phyloP scores from a whole-genome alignment of 2,329 filamentous ascomycete species.

The Aspergillus arachidicola region DNA sequence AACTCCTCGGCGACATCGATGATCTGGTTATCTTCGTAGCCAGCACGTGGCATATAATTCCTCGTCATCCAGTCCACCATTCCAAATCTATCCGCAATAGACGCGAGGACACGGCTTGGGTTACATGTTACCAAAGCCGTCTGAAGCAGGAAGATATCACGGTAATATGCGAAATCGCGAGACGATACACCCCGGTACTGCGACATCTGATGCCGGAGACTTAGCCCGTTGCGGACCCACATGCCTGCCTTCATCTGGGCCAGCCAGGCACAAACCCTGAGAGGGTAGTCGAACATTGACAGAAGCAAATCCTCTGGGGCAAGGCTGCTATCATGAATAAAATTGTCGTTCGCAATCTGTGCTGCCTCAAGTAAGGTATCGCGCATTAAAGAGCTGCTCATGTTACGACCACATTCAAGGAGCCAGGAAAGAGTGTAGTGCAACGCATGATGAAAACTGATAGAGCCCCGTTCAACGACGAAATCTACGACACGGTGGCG shows the following conservation, averaged over 20 bases:
- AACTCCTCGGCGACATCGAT: slow-evolving; percentile 95
- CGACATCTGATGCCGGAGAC: slow-evolving; percentile 89
- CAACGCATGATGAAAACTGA: slow-evolving; percentile 96
- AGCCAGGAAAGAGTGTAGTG: slow-evolving; percentile 98
- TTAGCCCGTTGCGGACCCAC: slow-evolving; percentile 98
- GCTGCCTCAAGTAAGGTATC: slow-evolving; percentile 72
- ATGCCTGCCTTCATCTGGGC: slow-evolving; percentile 98
- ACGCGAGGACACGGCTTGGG: slow-evolving; percentile 79
- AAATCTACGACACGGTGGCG: slow-evolving; percentile 78
- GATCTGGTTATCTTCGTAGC: slow-evolving; percentile 83
- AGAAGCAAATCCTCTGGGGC: slow-evolving; percentile 78
- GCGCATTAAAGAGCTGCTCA: slow-evolving; percentile 68
- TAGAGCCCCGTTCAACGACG: slow-evolving; percentile 81
- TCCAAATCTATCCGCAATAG: slow-evolving; percentile 88
- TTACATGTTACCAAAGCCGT: slow-evolving; percentile 86
- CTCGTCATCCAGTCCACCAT: slow-evolving; percentile 86
- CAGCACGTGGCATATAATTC: slow-evolving; percentile 71
- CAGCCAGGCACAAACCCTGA: slow-evolving; percentile 93
- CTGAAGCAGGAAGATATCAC: slow-evolving; percentile 92
- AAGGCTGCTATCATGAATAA: slow-evolving; percentile 63
- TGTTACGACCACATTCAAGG: slow-evolving; percentile 80
- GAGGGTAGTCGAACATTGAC: slow-evolving; percentile 86
- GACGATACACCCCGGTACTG: slow-evolving; percentile 89
- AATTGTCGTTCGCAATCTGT: slow-evolving; percentile 47
- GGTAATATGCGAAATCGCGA: slow-evolving; percentile 88